Percentiles rank a stretch among this genome's conserved stretches.
These are phyloP conservation scores for Penium margaritaceum DNA, from an alignment of 139 green algal genomes.

Conservation along the genomic window DNA sequence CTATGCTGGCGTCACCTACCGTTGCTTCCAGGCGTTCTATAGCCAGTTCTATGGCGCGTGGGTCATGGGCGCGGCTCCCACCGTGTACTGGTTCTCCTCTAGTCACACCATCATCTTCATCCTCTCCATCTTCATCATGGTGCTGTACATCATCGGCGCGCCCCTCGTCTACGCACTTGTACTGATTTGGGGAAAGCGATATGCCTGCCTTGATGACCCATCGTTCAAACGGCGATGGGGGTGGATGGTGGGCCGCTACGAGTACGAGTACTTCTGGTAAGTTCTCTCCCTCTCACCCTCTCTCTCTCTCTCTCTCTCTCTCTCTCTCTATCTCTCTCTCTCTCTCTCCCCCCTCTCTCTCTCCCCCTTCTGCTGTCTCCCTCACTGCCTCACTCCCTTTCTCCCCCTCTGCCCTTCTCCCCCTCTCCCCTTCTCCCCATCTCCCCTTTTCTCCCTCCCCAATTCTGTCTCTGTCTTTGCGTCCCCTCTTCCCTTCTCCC, in stretches of 20 bases:
- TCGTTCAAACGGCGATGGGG: neutral
- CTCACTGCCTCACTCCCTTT: too few relatives aligned
- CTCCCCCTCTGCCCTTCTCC: too few relatives aligned
- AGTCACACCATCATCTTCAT: neutral
- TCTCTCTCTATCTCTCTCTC: too few relatives aligned
- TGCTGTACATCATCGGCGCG: neutral
- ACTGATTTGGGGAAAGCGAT: neutral
- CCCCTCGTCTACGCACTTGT: neutral
- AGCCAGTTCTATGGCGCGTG: neutral
- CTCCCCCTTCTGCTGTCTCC: too few relatives aligned
- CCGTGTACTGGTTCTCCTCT: neutral
- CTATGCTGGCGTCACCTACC: neutral
- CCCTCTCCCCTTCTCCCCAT: too few relatives aligned
- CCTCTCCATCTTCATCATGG: neutral
- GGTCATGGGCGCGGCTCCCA: neutral
- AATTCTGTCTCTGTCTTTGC: too few relatives aligned
- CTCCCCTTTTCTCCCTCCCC: too few relatives aligned
- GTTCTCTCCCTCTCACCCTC: too few relatives aligned
- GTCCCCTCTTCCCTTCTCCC: too few relatives aligned
- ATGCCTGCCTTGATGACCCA: neutral
- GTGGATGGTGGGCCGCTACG: conserved; percentile 6
- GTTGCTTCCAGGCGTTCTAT: conserved; percentile 10
- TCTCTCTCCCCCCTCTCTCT: too few relatives aligned
- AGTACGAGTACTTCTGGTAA: too few relatives aligned
- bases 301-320: too few relatives aligned